Evolutionary conservation across 768 basidiomycete species (phyloP), one percentile per base, ranked within the genome.

Genomic region (Gymnopilus junonius): DNA sequence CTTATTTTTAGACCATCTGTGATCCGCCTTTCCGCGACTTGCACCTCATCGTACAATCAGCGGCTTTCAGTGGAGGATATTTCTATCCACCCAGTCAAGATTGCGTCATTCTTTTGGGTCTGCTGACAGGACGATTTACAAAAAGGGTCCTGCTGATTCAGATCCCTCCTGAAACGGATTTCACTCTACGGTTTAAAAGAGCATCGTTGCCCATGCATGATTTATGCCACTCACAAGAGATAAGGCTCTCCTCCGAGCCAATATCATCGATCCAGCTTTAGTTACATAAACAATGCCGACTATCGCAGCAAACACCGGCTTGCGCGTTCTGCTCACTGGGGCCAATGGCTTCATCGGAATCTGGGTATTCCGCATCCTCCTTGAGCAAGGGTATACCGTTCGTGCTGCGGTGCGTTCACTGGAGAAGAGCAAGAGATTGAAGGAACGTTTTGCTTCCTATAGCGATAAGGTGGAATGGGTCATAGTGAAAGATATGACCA

Each of bases 321-420:
- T 10, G 10, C 53, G 42, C 53, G 53, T 61, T 3, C 43, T 61
- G 2, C 53, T 61, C 53, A 61, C 60, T 11, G 60, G 60, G 2
- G 60, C 40, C 31, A 61, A 55, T 37, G 60, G 60, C 17, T 61
- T 23, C 25, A 48, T 61, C 11, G 60, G 40, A 2, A 55, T 61
- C 40, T 55, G 53, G 54, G 43, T 61, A 1, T 55, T 61, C 27
- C 31, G 21, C 2, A 6, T 32, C 10, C 53, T 61, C 8, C 53
- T 61, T 2, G 60, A 55, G 21, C 17, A 43, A 15, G 60, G 60
- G 2, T 61, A 55, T 20, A 21, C 32, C 11, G 53, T 61, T 17
- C 51, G 60, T 45, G 60, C 53, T 0, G 34, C 60, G 0, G 40
- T 61, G 1, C 60, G 60, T 2, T 61, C 60, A 4, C 27, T 45